Evolutionary conservation across 2,329 filamentous ascomycete genomes (phyloP).

Genomic region (Pseudonectria buxi): DNA sequence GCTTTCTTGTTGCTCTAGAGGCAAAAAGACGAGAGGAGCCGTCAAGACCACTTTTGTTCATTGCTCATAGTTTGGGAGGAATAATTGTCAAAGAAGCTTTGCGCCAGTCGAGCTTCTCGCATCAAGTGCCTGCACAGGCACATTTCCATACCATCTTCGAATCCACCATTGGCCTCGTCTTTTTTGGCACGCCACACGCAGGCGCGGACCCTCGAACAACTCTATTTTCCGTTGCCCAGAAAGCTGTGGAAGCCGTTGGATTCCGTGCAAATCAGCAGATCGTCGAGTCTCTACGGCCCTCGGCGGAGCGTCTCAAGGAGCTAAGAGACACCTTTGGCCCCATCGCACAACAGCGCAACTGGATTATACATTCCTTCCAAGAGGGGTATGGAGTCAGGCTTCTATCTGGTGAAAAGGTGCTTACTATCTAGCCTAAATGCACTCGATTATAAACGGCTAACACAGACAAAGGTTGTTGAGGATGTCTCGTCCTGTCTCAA

Average conservation of each 20-base stretch:
- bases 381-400: constrained; percentile 14
- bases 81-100: constrained; percentile 25
- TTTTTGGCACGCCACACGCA: constrained; percentile 29
- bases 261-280: constrained; percentile 27
- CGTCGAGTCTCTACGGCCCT: constrained; percentile 26
- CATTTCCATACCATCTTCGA: constrained; percentile 12
- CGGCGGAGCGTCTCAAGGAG: constrained; percentile 25
- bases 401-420: constrained; percentile 1
- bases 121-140: background rate
- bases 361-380: constrained; percentile 31
- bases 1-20: constrained; percentile 29
- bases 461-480: constrained; percentile 31
- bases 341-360: constrained; percentile 22
- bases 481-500: constrained; percentile 30
- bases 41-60: constrained; percentile 21
- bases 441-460: too few relatives aligned
- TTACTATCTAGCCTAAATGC: too few relatives aligned
- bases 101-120: constrained; percentile 6
- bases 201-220: constrained; percentile 18
- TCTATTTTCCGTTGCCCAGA: constrained; percentile 14
- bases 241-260: constrained; percentile 9
- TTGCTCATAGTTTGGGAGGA: constrained; percentile 30
- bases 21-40: constrained; percentile 16
- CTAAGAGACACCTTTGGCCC: constrained; percentile 24
- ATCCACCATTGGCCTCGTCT: constrained; percentile 22